phyloP scores from a whole-genome alignment of 176 grass and related monocot species.

The Zoysia pacifica region DNA sequence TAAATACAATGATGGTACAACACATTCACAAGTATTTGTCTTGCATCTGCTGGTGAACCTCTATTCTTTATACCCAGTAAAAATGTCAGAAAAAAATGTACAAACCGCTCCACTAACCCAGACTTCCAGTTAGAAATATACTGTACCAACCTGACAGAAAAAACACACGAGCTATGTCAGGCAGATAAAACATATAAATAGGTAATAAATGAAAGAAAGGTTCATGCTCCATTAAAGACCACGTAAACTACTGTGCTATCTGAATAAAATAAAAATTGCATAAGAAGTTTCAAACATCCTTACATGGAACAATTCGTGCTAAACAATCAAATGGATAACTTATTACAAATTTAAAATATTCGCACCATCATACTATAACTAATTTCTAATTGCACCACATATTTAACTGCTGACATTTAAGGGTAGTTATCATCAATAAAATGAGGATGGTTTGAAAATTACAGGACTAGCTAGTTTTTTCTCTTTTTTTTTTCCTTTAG shows the following conservation, averaged over 20 bases:
- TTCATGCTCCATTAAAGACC: background rate
- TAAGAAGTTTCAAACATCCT: background rate
- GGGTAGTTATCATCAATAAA: background rate
- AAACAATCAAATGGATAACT: background rate
- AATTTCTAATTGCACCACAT: background rate
- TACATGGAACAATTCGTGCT: slow-evolving; percentile 3
- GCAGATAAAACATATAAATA: background rate
- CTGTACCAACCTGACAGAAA: slow-evolving; percentile 56
- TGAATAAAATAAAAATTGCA: background rate
- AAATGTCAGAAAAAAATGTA: slow-evolving; percentile 66
- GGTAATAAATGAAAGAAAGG: background rate
- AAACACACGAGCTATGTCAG: slow-evolving; percentile 11
- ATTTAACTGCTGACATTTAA: background rate
- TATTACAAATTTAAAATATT: slow-evolving; percentile 12
- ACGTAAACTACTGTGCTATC: background rate
- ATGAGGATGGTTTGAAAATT: background rate
- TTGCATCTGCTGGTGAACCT: slow-evolving; percentile 37
- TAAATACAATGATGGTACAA: slow-evolving; percentile 75
- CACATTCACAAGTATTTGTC: slow-evolving; percentile 60
- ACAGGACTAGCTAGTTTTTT: background rate
- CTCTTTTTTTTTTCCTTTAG: too few relatives aligned
- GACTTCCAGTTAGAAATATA: slow-evolving; percentile 51
- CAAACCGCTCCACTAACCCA: slow-evolving; percentile 45
- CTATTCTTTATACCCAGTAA: slow-evolving; percentile 59
- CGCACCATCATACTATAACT: background rate